These are phyloP conservation scores for Starmerella stellata DNA, from an alignment of 805 yeast genomes.

Conservation along the genomic window DNA sequence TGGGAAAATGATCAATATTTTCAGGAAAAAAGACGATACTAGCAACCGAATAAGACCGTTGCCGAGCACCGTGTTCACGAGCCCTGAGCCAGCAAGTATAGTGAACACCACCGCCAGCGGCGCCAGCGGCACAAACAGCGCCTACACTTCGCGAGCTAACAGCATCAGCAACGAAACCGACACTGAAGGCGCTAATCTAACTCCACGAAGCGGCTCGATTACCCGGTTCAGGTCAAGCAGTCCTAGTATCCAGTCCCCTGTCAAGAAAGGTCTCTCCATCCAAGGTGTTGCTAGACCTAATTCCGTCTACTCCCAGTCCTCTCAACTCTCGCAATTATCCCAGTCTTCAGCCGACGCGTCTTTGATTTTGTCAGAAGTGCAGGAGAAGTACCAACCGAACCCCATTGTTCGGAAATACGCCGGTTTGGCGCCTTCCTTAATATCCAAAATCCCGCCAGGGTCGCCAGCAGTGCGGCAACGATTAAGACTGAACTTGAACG, in stretches of 20 bases:
- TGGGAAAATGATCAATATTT: background rate
- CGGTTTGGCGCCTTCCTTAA: constrained; percentile 2
- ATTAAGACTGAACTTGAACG: constrained; percentile 6
- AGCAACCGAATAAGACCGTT: too few species aligned
- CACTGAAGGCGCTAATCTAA: background rate
- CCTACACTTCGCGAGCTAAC: too few species aligned
- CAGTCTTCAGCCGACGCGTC: constrained; percentile 14
- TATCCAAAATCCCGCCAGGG: constrained; percentile 2
- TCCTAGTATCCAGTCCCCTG: background rate
- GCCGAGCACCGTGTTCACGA: too few species aligned
- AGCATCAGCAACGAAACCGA: background rate
- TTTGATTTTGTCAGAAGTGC: constrained; percentile 4
- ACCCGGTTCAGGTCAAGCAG: background rate
- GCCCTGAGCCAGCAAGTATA: too few species aligned
- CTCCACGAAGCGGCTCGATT: background rate
- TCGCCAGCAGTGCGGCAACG: constrained; percentile 7
- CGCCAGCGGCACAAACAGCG: too few species aligned
- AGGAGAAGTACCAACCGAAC: constrained; percentile 1
- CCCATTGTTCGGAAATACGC: constrained; percentile 2
- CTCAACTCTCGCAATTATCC: constrained; percentile 15
- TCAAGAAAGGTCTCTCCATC: background rate
- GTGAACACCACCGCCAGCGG: too few species aligned
- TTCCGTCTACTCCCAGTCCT: constrained; percentile 16
- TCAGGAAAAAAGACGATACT: background rate
- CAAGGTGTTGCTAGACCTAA: constrained; percentile 7